A percentile compares a stretch with the other conserved stretches of the same genome.
These are phyloP conservation scores for Leptographium wingfieldii DNA, from an alignment of 2,329 filamentous ascomycete species.

Conservation along the genomic window DNA sequence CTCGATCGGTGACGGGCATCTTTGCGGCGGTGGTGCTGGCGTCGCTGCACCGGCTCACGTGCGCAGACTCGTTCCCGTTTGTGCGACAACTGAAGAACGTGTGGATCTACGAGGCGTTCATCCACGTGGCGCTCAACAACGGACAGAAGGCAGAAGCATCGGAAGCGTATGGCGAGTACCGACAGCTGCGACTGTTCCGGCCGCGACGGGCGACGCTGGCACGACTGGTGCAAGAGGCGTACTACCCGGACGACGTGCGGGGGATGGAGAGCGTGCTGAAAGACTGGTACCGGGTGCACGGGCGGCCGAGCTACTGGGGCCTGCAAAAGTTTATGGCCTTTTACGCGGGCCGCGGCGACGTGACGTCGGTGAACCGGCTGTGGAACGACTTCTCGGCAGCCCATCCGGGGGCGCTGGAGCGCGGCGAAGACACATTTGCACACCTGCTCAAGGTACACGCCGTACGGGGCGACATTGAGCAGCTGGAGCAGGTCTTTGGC, in stretches of 20 bases:
- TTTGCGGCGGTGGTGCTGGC: conserved; percentile 7
- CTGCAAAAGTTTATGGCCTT: conserved; percentile 37
- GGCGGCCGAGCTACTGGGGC: conserved; percentile 27
- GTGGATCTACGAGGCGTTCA: conserved; percentile 30
- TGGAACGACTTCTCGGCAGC: conserved; percentile 29
- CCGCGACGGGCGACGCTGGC: conserved; percentile 28
- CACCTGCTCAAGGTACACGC: conserved; percentile 62
- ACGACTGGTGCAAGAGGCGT: conserved; percentile 29
- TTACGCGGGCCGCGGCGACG: conserved; percentile 35
- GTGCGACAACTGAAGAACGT: conserved; percentile 27
- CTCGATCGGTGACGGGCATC: not conserved
- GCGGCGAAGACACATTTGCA: conserved; percentile 27
- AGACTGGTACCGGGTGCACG: conserved; percentile 34
- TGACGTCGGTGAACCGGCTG: conserved; percentile 29
- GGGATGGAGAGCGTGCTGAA: conserved; percentile 33
- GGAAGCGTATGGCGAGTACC: conserved; percentile 33
- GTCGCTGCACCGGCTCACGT: conserved; percentile 7
- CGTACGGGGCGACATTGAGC: conserved; percentile 48
- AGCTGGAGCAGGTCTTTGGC: conserved; percentile 48
- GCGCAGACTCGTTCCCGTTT: conserved; percentile 21
- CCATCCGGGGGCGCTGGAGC: conserved; percentile 15
- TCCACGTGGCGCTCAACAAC: conserved; percentile 20
- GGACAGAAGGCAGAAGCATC: conserved; percentile 19
- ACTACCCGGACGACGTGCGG: conserved; percentile 20
- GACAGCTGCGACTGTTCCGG: conserved; percentile 24